Conservation (phyloP, 768 basidiomycete genomes). For the Mycena chlorophos region DNA sequence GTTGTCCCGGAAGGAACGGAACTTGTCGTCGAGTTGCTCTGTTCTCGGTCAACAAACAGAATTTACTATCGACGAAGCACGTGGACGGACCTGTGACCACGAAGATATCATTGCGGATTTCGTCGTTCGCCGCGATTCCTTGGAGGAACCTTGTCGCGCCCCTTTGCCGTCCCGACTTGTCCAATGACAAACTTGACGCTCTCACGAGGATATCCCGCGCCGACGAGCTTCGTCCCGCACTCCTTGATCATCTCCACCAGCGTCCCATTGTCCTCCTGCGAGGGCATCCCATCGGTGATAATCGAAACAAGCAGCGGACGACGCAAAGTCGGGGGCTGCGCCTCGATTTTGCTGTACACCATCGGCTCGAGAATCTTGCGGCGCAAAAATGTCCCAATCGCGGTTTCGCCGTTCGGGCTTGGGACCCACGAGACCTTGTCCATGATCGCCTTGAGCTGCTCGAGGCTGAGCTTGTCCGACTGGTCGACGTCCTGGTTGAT, state of each 20-base stretch:
- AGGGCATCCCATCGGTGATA: conserved; percentile 20
- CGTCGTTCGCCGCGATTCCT: conserved; percentile 5
- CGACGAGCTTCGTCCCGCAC: conserved; percentile 14
- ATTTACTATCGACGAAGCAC: conserved; percentile 1
- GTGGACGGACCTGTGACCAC: conserved; percentile 10
- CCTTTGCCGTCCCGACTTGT: conserved; percentile 12
- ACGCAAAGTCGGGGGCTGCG: conserved; percentile 3
- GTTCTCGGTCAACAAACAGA: background rate
- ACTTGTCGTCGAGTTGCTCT: conserved; percentile 12
- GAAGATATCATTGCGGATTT: conserved; percentile 11
- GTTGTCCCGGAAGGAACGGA: conserved; percentile 7
- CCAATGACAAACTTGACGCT: conserved; percentile 16
- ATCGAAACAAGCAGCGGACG: conserved; percentile 20
- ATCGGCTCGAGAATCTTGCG: conserved; percentile 22
- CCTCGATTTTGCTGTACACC: conserved; percentile 16
- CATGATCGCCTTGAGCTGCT: conserved; percentile 5
- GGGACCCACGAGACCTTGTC: conserved; percentile 11
- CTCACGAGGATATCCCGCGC: conserved; percentile 17
- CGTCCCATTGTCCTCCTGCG: conserved; percentile 6
- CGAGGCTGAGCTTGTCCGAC: conserved; percentile 13
- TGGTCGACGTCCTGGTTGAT: conserved; percentile 16
- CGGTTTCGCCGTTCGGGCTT: conserved; percentile 12
- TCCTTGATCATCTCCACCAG: conserved; percentile 20
- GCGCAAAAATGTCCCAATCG: conserved; percentile 16
- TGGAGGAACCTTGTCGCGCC: conserved; percentile 13